phyloP scores from a whole-genome alignment of 108 stramenopile genomes.

The Asterionellopsis glacialis region DNA sequence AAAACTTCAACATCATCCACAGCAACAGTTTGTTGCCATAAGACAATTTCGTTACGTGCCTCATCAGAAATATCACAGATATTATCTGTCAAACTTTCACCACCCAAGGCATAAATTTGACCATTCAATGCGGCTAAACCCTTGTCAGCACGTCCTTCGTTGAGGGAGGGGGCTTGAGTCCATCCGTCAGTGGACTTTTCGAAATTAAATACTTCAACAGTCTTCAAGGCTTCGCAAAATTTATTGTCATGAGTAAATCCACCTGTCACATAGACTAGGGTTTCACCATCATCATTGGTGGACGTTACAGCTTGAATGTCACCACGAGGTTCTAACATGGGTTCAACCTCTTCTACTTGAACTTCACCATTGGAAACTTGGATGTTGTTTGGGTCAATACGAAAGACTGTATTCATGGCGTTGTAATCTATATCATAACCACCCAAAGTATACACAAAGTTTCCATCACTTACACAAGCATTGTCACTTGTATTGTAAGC shows the following conservation, averaged over 20 bases:
- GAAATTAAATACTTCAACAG: conserved; percentile 43
- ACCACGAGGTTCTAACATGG: conserved; percentile 36
- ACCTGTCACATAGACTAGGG: conserved; percentile 40
- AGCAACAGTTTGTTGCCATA: conserved; percentile 23
- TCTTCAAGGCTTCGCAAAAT: conserved; percentile 35
- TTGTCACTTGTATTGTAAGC: conserved; percentile 36
- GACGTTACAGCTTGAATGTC: conserved; percentile 29
- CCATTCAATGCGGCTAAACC: conserved; percentile 45
- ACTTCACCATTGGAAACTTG: conserved; percentile 7
- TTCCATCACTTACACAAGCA: conserved; percentile 28
- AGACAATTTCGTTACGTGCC: conserved; percentile 22
- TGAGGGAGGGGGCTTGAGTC: conserved; percentile 22
- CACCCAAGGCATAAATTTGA: conserved; percentile 61
- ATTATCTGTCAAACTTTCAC: conserved; percentile 44
- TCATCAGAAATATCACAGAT: conserved; percentile 17
- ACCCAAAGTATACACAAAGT: conserved; percentile 43
- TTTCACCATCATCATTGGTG: conserved; percentile 4
- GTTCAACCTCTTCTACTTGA: conserved; percentile 15
- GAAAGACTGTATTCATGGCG: conserved; percentile 18
- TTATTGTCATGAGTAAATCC: conserved; percentile 54
- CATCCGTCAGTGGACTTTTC: conserved; percentile 18
- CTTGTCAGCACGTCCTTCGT: conserved; percentile 49
- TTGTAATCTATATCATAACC: conserved; percentile 51
- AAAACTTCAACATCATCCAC: conserved; percentile 54
- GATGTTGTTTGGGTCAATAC: conserved; percentile 7